phyloP scores from a whole-genome alignment of 257 asterid genomes.

The Solanum sitiens region DNA sequence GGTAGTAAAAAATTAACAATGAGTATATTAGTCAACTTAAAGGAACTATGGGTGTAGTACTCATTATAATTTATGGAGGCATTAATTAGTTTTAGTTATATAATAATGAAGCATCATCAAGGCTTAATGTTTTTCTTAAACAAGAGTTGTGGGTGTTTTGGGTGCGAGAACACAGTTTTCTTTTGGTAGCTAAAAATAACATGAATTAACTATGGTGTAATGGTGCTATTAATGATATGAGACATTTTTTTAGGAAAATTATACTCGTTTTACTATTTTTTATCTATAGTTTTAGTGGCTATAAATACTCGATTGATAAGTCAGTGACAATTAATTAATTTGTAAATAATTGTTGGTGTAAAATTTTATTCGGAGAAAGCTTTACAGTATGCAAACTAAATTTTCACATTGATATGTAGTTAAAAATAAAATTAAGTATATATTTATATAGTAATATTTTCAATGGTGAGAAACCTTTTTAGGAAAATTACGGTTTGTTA shows the following conservation, averaged over 20 bases:
- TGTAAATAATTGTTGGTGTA: not conserved
- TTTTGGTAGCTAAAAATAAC: too few relatives aligned
- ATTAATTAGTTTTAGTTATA: not conserved
- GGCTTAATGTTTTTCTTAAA: not conserved
- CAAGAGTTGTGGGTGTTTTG: not conserved
- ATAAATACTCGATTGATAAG: too few relatives aligned
- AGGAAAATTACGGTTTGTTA: not conserved
- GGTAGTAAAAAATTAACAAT: too few relatives aligned
- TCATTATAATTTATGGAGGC: not conserved
- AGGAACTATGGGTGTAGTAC: not conserved
- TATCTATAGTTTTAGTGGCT: too few relatives aligned
- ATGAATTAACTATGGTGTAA: too few relatives aligned
- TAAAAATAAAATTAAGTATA: too few relatives aligned
- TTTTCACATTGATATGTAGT: not conserved
- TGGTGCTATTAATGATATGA: not conserved
- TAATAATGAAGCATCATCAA: not conserved
- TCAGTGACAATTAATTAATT: too few relatives aligned
- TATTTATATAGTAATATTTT: too few relatives aligned
- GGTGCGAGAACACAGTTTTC: not conserved
- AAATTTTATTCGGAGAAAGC: too few relatives aligned
- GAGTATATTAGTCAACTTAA: too few relatives aligned
- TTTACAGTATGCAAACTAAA: not conserved
- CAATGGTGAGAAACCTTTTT: not conserved
- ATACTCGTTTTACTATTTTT: too few relatives aligned
- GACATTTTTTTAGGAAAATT: too few relatives aligned